Evolutionary conservation across 2,329 filamentous ascomycete species (phyloP).

Genomic region (Aphanoascus verrucosus): DNA sequence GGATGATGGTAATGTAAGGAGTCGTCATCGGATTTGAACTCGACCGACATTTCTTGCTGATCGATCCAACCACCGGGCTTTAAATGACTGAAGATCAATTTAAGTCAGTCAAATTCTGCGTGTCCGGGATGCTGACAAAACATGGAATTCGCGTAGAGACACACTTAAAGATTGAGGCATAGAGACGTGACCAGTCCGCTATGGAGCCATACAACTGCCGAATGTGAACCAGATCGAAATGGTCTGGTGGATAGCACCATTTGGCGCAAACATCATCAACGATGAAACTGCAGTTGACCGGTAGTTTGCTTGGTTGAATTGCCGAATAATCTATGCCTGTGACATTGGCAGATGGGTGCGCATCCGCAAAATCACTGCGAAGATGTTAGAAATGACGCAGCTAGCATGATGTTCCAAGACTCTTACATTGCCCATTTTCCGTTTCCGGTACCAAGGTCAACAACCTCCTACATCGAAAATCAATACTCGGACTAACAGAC

Average conservation of each 20-base stretch:
- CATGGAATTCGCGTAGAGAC: background rate
- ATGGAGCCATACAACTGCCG: constrained; percentile 20
- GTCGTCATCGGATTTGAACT: constrained; percentile 20
- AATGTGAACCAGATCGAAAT: constrained; percentile 46
- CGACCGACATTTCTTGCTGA: constrained; percentile 22
- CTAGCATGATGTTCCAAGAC: background rate
- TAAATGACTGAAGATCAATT: constrained; percentile 15
- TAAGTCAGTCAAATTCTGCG: background rate
- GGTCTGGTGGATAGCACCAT: constrained; percentile 40
- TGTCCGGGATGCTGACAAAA: background rate
- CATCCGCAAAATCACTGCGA: constrained; percentile 23
- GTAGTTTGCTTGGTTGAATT: constrained; percentile 51
- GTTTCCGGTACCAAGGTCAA: constrained; percentile 19
- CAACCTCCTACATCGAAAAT: constrained; percentile 11
- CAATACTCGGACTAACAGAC: background rate
- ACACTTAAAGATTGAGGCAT: constrained; percentile 18
- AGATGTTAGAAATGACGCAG: constrained; percentile 1
- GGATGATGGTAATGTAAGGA: constrained; percentile 20
- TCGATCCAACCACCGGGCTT: constrained; percentile 22
- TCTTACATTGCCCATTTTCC: constrained; percentile 16
- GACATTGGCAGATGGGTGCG: constrained; percentile 45
- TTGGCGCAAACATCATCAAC: constrained; percentile 54
- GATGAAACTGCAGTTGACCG: constrained; percentile 58
- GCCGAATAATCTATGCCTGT: constrained; percentile 54
- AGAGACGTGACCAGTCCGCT: constrained; percentile 20